phyloP scores from a whole-genome alignment of 1,284 basidiomycete genomes.

The Golubevia pallescens region DNA sequence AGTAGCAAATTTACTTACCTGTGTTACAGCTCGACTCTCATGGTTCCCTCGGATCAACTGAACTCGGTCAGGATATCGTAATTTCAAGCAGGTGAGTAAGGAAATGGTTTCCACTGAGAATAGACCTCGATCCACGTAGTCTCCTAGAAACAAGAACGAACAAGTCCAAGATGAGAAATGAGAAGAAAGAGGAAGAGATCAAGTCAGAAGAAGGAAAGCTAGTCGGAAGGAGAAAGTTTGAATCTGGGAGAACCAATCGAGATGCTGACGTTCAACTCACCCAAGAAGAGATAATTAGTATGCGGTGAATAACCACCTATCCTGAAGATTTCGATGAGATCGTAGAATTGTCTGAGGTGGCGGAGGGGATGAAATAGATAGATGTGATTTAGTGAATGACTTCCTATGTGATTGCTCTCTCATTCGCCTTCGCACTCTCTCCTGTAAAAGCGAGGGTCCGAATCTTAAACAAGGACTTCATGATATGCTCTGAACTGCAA shows the following conservation, averaged over 20 bases:
- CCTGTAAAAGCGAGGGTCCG: too few relatives aligned
- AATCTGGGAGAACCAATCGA: not conserved
- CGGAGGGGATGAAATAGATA: not conserved
- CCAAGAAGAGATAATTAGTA: conserved; percentile 83
- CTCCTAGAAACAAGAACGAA: too few relatives aligned
- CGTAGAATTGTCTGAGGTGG: conserved; percentile 87
- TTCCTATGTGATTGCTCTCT: too few relatives aligned
- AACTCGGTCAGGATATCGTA: conserved; percentile 94
- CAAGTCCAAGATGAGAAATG: not conserved
- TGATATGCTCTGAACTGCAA: too few relatives aligned
- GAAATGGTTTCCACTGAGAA: conserved; percentile 99
- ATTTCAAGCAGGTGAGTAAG: conserved; percentile 91
- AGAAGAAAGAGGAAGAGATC: conserved; percentile 1
- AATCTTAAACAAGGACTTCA: too few relatives aligned
- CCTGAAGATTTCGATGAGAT: conserved; percentile 97
- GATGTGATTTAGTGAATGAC: too few relatives aligned
- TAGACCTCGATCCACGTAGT: conserved; percentile 95
- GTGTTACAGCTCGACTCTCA: conserved; percentile 95
- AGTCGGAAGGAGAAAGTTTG: not conserved
- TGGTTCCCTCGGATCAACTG: conserved; percentile 98
- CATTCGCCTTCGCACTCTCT: too few relatives aligned
- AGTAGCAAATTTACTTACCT: conserved; percentile 71
- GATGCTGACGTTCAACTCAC: too few relatives aligned
- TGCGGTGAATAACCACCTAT: conserved; percentile 96
- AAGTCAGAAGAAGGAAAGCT: not conserved